These are phyloP conservation scores for Agrostemma githago DNA, from an alignment of 148 eudicot species.

Conservation along the genomic window DNA sequence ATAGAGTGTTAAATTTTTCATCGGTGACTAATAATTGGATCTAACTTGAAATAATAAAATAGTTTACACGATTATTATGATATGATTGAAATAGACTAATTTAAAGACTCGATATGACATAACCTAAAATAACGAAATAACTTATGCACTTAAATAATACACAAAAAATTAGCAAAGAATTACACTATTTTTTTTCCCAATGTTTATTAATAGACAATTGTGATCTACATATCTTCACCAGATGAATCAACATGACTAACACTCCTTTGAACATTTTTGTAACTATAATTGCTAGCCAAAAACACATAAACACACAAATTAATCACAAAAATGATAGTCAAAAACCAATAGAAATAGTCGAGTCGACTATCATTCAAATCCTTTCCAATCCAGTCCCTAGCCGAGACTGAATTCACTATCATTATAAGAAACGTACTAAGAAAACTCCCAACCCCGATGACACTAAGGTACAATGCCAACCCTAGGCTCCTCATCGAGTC, in stretches of 20 bases:
- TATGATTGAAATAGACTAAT: no score
- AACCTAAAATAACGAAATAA: no score
- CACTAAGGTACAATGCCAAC: slow-evolving; percentile 53
- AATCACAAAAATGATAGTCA: slow-evolving; percentile 23
- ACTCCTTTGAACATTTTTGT: slow-evolving; percentile 36
- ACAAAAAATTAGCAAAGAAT: not conserved
- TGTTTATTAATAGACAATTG: not conserved
- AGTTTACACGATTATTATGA: no score
- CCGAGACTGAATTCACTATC: slow-evolving; percentile 32
- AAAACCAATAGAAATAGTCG: slow-evolving; percentile 44
- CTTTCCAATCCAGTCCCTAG: slow-evolving; percentile 45
- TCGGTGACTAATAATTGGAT: no score
- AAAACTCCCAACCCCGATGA: slow-evolving; percentile 48
- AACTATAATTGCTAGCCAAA: slow-evolving; percentile 36
- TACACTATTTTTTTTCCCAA: not conserved
- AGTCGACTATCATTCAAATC: slow-evolving; percentile 37
- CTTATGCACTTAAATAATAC: no score
- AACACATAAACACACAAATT: slow-evolving; percentile 31
- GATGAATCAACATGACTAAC: not conserved
- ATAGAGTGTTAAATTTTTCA: no score
- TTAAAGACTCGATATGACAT: no score
- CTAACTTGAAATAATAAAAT: no score
- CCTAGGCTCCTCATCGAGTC: slow-evolving; percentile 69
- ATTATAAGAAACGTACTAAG: slow-evolving; percentile 45
- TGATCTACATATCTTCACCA: not conserved